Conservation (phyloP, 208 protist genomes). For the Trypanosoma melophagium region DNA sequence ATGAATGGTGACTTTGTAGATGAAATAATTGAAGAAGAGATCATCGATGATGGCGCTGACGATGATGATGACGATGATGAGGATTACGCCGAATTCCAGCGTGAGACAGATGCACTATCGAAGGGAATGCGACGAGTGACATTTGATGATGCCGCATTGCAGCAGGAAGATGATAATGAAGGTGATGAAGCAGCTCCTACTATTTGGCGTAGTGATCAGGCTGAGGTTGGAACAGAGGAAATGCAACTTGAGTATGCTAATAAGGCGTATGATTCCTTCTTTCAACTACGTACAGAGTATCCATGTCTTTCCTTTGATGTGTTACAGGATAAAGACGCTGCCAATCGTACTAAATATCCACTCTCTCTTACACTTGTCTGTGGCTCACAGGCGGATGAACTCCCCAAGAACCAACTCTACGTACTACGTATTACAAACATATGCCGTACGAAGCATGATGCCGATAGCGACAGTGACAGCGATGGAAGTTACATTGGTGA, state of each 20-base stretch:
- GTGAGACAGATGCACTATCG: slow-evolving; percentile 47
- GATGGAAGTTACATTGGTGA: slow-evolving; percentile 87
- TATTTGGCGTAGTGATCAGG: slow-evolving; percentile 50
- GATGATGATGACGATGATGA: slow-evolving; percentile 61
- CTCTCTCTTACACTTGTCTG: slow-evolving; percentile 92
- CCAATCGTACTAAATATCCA: slow-evolving; percentile 82
- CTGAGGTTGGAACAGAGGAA: slow-evolving; percentile 2
- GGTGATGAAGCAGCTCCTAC: slow-evolving; percentile 25
- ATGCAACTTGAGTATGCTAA: slow-evolving; percentile 78
- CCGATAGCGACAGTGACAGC: slow-evolving; percentile 88
- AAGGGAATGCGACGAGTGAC: slow-evolving; percentile 50
- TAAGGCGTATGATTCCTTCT: slow-evolving; percentile 90
- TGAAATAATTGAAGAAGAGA: slow-evolving; percentile 54
- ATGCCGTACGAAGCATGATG: slow-evolving; percentile 92
- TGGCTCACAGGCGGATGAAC: slow-evolving; percentile 94
- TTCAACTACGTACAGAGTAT: slow-evolving; percentile 88
- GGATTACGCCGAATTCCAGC: slow-evolving; percentile 81
- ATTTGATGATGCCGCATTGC: slow-evolving; percentile 44
- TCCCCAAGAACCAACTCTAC: slow-evolving; percentile 92
- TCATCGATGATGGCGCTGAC: slow-evolving; percentile 52
- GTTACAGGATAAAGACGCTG: slow-evolving; percentile 57
- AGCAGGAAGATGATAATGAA: slow-evolving; percentile 21
- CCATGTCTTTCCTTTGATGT: slow-evolving; percentile 89
- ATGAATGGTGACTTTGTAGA: slow-evolving; percentile 36
- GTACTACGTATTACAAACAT: slow-evolving; percentile 93